Conservation (phyloP, 257 asterid genomes). For the Parsonsia alboflavescens region DNA sequence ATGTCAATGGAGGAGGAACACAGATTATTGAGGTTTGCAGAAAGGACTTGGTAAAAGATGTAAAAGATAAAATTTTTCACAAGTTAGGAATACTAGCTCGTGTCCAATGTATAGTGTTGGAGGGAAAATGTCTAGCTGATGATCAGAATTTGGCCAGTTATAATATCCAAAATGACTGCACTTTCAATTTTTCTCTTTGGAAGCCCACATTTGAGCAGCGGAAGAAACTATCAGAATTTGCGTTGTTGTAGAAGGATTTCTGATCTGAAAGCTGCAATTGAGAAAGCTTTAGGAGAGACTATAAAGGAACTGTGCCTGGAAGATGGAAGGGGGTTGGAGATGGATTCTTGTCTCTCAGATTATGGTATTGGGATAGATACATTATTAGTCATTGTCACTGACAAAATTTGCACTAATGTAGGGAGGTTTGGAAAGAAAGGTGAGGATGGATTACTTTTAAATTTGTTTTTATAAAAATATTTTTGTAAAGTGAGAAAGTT, state of each 20-base stretch:
- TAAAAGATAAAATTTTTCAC: slow-evolving; percentile 16
- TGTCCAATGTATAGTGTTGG: slow-evolving; percentile 14
- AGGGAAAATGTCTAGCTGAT: slow-evolving; percentile 15
- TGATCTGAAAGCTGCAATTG: neutral
- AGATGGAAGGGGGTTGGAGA: neutral
- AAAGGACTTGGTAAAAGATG: neutral
- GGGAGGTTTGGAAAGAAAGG: too few species aligned
- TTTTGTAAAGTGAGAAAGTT: too few species aligned
- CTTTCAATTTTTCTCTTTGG: neutral
- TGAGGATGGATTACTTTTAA: too few species aligned
- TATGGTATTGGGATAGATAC: neutral
- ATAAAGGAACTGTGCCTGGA: neutral
- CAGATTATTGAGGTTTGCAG: slow-evolving; percentile 6
- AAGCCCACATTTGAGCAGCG: neutral
- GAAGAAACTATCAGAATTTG: neutral
- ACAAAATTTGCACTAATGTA: too few species aligned
- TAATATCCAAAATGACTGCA: slow-evolving; percentile 8
- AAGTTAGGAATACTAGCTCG: slow-evolving; percentile 13
- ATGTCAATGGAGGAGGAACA: neutral
- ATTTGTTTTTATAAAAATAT: too few species aligned
- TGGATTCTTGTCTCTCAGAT: neutral
- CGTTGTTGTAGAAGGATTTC: neutral
- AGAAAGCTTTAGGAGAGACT: neutral
- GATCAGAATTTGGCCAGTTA: slow-evolving; percentile 20
- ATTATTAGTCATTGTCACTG: neutral